phyloP scores from a whole-genome alignment of 1,284 basidiomycete genomes.

The Naganishia sp. region DNA sequence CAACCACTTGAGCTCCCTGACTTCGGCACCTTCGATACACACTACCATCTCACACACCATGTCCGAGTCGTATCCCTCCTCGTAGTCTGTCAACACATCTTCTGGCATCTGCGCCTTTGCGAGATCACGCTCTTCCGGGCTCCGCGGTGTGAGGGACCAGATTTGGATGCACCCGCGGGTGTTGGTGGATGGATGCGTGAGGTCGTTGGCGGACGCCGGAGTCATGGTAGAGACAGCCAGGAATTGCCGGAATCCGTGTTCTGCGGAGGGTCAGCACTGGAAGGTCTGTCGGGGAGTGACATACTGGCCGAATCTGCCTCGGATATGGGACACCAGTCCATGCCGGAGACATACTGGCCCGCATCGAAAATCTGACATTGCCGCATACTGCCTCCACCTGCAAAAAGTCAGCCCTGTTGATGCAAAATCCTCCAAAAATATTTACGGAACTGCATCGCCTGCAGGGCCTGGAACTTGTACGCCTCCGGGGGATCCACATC shows the following conservation, averaged over 20 bases:
- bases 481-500: constrained; percentile 10
- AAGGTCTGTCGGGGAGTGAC: constrained; percentile 35
- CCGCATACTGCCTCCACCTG: constrained; percentile 33
- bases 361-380: constrained; percentile 71
- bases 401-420: neutral
- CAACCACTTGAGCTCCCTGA: constrained; percentile 81
- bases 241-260: constrained; percentile 65
- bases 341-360: constrained; percentile 78
- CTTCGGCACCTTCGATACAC: constrained; percentile 72
- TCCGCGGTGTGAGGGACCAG: constrained; percentile 46
- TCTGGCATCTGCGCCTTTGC: constrained; percentile 26
- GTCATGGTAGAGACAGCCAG: constrained; percentile 76
- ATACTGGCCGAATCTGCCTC: constrained; percentile 62
- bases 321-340: constrained; percentile 86
- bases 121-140: constrained; percentile 14
- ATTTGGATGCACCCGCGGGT: constrained; percentile 49
- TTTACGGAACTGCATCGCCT: constrained; percentile 28
- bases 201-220: constrained; percentile 39
- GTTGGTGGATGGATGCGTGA: constrained; percentile 38
- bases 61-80: constrained; percentile 23
- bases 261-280: constrained; percentile 49
- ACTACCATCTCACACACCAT: constrained; percentile 55
- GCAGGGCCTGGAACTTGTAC: constrained; percentile 19
- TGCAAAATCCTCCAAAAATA: constrained; percentile 26
- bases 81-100: constrained; percentile 25